phyloP scores from a whole-genome alignment of 768 basidiomycete genomes.

The Boletus pseudo-olivaceus region DNA sequence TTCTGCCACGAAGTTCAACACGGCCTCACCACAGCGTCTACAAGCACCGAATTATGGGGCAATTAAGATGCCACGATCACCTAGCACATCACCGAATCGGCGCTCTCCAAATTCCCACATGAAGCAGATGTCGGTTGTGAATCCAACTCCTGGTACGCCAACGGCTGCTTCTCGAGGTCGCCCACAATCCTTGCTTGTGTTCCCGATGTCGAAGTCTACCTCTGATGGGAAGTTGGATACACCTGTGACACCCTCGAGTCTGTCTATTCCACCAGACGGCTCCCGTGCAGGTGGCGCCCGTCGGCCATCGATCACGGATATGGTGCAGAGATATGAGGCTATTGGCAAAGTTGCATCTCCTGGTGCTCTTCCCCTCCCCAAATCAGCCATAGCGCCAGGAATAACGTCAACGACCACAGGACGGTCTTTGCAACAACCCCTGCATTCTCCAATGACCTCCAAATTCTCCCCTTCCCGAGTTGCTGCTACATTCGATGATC shows the following conservation, averaged over 20 bases:
- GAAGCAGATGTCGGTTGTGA: slow-evolving; percentile 30
- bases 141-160: slow-evolving; percentile 21
- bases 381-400: slow-evolving; percentile 20
- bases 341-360: slow-evolving; percentile 40
- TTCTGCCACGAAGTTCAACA: slow-evolving; percentile 17
- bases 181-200: slow-evolving; percentile 80
- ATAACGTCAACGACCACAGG: slow-evolving; percentile 16
- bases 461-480: slow-evolving; percentile 25
- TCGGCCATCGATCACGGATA: slow-evolving; percentile 79
- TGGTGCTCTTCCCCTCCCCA: slow-evolving; percentile 31
- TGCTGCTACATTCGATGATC: slow-evolving; percentile 8
- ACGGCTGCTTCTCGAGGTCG: slow-evolving; percentile 49
- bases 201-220: slow-evolving; percentile 44
- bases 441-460: slow-evolving; percentile 22
- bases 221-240: slow-evolving; percentile 39
- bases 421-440: slow-evolving; percentile 19
- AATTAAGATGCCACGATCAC: slow-evolving; percentile 22
- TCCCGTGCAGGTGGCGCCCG: slow-evolving; percentile 40
- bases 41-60: slow-evolving; percentile 15
- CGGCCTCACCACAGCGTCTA: slow-evolving; percentile 26
- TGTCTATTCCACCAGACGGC: slow-evolving; percentile 48
- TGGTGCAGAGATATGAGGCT: slow-evolving; percentile 80
- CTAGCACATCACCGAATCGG: slow-evolving; percentile 29
- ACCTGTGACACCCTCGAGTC: slow-evolving; percentile 32
- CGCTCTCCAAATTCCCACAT: slow-evolving; percentile 27